Evolutionary conservation across 768 basidiomycete genomes (phyloP).

Genomic region (Daedaleopsis nitida): DNA sequence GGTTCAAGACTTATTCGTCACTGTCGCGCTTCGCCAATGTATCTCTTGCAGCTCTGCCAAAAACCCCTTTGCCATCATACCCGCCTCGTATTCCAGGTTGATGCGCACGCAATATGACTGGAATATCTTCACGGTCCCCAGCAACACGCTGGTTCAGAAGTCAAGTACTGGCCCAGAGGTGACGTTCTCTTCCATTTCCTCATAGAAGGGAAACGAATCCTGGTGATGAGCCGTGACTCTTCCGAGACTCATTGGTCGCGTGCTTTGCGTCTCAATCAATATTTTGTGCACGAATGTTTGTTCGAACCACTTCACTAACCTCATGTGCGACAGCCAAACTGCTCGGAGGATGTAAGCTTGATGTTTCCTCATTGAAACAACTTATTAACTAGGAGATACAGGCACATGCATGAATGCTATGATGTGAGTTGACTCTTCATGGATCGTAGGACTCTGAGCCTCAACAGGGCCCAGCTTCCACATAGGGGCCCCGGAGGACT

Average conservation of each 20-base stretch:
- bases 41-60: slow-evolving; percentile 8
- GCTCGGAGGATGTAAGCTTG: slow-evolving; percentile 68
- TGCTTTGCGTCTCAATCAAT: too few relatives aligned
- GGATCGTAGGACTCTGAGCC: neutral
- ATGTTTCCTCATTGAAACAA: neutral
- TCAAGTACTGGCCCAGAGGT: slow-evolving; percentile 71
- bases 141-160: slow-evolving; percentile 44
- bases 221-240: too few relatives aligned
- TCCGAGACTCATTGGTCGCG: too few relatives aligned
- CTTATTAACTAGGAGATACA: slow-evolving; percentile 23
- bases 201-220: too few relatives aligned
- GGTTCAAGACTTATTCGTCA: neutral
- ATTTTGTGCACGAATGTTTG: too few relatives aligned
- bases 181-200: slow-evolving; percentile 11
- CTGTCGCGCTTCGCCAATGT: neutral
- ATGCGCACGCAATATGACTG: slow-evolving; percentile 54
- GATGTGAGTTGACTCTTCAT: slow-evolving; percentile 33
- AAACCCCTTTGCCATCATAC: slow-evolving; percentile 21
- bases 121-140: slow-evolving; percentile 61
- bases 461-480: slow-evolving; percentile 39
- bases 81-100: slow-evolving; percentile 30
- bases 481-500: slow-evolving; percentile 67
- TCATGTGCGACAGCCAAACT: slow-evolving; percentile 50
- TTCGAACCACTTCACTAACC: too few relatives aligned
- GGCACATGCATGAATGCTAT: slow-evolving; percentile 67